A percentile compares a stretch with the other conserved stretches of the same genome.
Conservation (phyloP, 768 basidiomycete genomes). For the Cyclocybe aegerita region DNA sequence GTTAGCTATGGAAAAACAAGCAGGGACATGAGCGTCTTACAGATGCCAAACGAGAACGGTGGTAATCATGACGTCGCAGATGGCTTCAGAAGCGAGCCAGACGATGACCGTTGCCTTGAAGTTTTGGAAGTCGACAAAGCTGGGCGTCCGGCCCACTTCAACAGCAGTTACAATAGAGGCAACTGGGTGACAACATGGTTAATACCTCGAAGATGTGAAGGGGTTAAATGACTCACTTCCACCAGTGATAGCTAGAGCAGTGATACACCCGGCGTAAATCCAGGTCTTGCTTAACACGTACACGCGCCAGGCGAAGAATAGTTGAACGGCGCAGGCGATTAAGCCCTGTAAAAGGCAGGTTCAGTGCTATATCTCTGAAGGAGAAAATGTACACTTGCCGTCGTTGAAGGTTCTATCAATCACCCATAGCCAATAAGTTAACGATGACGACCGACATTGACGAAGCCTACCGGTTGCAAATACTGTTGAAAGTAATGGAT, state of each 20-base stretch:
- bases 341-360: slow-evolving; percentile 31
- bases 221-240: slow-evolving; percentile 16
- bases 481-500: slow-evolving; percentile 23
- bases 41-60: slow-evolving; percentile 40
- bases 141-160: slow-evolving; percentile 19
- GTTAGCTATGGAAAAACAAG: neutral
- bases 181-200: slow-evolving; percentile 10
- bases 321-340: slow-evolving; percentile 41
- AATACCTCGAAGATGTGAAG: neutral
- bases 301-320: slow-evolving; percentile 44
- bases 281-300: slow-evolving; percentile 23
- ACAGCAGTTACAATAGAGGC: slow-evolving; percentile 26
- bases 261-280: slow-evolving; percentile 12
- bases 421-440: neutral
- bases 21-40: slow-evolving; percentile 21
- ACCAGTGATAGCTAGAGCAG: slow-evolving; percentile 16
- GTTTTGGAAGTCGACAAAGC: slow-evolving; percentile 25
- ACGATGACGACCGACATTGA: neutral
- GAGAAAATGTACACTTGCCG: slow-evolving; percentile 25
- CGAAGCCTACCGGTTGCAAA: slow-evolving; percentile 35
- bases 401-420: slow-evolving; percentile 40
- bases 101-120: slow-evolving; percentile 30
- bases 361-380: neutral
- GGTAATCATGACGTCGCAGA: slow-evolving; percentile 43
- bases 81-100: slow-evolving; percentile 42